Base-by-base conservation (phyloP, 2,329 filamentous ascomycete species). In the Apiospora rasikravindrae region DNA sequence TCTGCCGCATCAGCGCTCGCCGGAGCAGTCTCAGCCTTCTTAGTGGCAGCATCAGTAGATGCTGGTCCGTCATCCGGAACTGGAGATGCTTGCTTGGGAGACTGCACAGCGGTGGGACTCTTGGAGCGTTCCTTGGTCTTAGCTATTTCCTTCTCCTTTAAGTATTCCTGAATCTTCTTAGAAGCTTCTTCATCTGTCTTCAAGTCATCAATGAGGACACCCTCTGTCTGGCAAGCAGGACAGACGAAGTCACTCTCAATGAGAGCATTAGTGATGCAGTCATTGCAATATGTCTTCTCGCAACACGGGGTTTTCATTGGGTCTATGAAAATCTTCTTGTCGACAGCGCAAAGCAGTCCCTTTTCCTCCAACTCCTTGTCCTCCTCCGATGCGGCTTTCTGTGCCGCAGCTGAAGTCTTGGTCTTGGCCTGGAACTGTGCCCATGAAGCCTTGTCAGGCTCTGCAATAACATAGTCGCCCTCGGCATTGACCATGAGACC, bases 301-400 rank as follows among this genome's bases (percentile, higher is more conserved):
- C 96, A 99, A 90, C 96, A 99, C 77, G 96, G 96, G 81, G 96
- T 98, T 90, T 98, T 97, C 89, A 97, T 96, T 89, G 96, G 96
- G 83, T 98, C 94, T 91, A 97, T 92, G 86, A 98, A 98, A 89
- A 98, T 92, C 84, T 94, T 95, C 86, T 97, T 97, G 91, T 98
- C 96, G 88, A 98, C 93, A 76, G 95, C 89, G 87, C 96, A 99
- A 84, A 96, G 93, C 81, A 99, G 87, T 76, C 96, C 96, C 79
- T 90, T 92, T 83, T 96, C 93, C 84, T 94, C 92, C 78, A 98
- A 86, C 82, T 96, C 94, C 86, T 96, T 95, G 85, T 94, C 93
- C 80, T 91, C 94, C 77, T 92, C 89, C 75, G 91, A 90, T 70
- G 91, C 91, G 73, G 91, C 92, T 81, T 96, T 94, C 82, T 95